A percentile compares a stretch with the other conserved stretches of the same genome.
These are phyloP conservation scores for Boletus rubescentipes DNA, from an alignment of 768 basidiomycete species.

Conservation along the genomic window DNA sequence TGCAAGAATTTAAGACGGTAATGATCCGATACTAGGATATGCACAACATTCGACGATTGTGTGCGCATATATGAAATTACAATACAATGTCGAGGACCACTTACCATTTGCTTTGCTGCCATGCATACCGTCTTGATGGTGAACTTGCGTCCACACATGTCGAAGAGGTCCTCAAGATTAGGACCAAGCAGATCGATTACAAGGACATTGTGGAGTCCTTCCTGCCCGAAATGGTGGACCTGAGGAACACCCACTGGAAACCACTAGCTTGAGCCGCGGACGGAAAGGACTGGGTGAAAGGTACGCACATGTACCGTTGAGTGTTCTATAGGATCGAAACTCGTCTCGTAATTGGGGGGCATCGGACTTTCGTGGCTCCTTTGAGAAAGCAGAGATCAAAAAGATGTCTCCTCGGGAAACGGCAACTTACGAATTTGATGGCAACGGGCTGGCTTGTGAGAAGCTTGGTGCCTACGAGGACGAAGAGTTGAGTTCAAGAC, in stretches of 20 bases:
- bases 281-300: slow-evolving; percentile 1
- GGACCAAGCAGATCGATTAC: slow-evolving; percentile 97
- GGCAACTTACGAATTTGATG: slow-evolving; percentile 86
- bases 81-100: slow-evolving; percentile 19
- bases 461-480: slow-evolving; percentile 71
- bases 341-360: slow-evolving; percentile 97
- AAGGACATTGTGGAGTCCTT: slow-evolving; percentile 95
- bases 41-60: neutral
- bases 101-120: slow-evolving; percentile 98
- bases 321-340: slow-evolving; percentile 94
- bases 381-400: slow-evolving; percentile 20
- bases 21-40: neutral
- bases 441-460: slow-evolving; percentile 86
- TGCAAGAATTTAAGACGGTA: neutral
- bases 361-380: slow-evolving; percentile 97
- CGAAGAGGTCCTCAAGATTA: slow-evolving; percentile 95
- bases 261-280: slow-evolving; percentile 13
- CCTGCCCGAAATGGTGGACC: slow-evolving; percentile 98
- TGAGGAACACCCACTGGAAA: slow-evolving; percentile 89
- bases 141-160: slow-evolving; percentile 99
- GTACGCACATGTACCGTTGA: slow-evolving; percentile 82
- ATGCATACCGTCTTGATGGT: slow-evolving; percentile 97
- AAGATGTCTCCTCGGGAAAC: slow-evolving; percentile 8
- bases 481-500: slow-evolving; percentile 12
- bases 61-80: slow-evolving; percentile 1